These are phyloP conservation scores for Suillus sp. DNA, from an alignment of 768 basidiomycete species.

Conservation along the genomic window DNA sequence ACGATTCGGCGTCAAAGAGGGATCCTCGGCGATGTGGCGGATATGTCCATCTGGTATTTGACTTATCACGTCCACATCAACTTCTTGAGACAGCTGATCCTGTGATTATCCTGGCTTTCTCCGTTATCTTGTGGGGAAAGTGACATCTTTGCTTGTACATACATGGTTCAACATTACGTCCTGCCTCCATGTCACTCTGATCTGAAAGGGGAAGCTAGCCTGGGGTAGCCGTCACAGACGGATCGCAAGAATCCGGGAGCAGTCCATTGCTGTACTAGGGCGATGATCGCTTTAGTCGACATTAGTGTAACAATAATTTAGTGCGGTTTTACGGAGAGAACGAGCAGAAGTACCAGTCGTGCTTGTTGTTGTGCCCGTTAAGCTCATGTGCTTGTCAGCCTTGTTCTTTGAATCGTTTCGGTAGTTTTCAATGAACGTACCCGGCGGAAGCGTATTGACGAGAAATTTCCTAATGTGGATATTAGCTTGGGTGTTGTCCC, in stretches of 20 bases:
- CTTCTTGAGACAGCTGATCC: background rate
- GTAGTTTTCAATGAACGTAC: background rate
- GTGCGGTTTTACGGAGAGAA: background rate
- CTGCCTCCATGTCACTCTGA: background rate
- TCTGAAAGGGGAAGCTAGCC: background rate
- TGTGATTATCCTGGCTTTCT: background rate
- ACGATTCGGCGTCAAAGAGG: background rate
- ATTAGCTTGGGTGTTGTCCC: background rate
- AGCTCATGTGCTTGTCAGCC: background rate
- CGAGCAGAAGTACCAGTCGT: background rate
- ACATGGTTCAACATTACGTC: background rate
- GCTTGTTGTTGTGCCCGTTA: background rate
- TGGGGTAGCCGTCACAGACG: background rate
- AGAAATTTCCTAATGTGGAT: background rate
- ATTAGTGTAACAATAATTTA: background rate
- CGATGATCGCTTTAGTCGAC: background rate
- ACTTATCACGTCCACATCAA: background rate
- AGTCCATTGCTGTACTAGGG: background rate
- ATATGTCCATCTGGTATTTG: background rate
- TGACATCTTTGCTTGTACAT: no score
- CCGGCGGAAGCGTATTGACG: conserved; percentile 9
- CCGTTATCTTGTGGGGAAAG: background rate
- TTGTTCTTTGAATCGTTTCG: background rate
- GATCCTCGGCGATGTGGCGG: background rate
- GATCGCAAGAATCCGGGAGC: background rate